These are phyloP conservation scores for Ephemerocybe angulata DNA, from an alignment of 768 basidiomycete species.

Conservation along the genomic window DNA sequence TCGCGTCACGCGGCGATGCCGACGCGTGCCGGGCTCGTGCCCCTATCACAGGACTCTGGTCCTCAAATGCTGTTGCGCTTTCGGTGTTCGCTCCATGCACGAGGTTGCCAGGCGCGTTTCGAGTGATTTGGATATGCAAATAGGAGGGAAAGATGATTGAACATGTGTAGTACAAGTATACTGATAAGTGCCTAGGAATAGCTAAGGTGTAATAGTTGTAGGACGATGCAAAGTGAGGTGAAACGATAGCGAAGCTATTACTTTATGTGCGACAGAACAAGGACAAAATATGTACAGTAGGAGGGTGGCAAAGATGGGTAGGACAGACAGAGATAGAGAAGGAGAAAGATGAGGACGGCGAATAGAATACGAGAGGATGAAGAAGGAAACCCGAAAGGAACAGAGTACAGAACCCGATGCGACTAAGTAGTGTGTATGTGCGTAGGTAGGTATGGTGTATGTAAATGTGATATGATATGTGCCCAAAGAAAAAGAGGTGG, in stretches of 20 bases:
- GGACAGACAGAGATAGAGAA: background rate
- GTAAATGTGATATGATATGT: background rate
- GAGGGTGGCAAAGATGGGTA: background rate
- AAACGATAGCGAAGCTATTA: background rate
- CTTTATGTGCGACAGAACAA: too few relatives aligned
- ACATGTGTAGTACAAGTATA: too few relatives aligned
- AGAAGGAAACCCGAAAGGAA: background rate
- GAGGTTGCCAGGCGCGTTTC: too few relatives aligned
- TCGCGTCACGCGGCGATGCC: background rate
- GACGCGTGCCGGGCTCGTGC: background rate
- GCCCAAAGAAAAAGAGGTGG: background rate
- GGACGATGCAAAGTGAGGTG: too few relatives aligned
- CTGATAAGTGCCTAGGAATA: too few relatives aligned
- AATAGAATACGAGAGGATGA: slow-evolving; percentile 2
- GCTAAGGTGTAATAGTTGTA: too few relatives aligned
- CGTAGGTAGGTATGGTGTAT: background rate
- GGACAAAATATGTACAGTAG: background rate
- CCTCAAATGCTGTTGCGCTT: too few relatives aligned
- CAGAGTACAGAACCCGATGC: background rate
- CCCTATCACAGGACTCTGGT: too few relatives aligned
- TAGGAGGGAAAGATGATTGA: too few relatives aligned
- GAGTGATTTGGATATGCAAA: too few relatives aligned
- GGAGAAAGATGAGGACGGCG: background rate
- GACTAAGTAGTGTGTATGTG: background rate
- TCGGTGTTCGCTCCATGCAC: too few relatives aligned